Conservation (phyloP, 805 yeast genomes). For the Scheffersomyces amazonensis region DNA sequence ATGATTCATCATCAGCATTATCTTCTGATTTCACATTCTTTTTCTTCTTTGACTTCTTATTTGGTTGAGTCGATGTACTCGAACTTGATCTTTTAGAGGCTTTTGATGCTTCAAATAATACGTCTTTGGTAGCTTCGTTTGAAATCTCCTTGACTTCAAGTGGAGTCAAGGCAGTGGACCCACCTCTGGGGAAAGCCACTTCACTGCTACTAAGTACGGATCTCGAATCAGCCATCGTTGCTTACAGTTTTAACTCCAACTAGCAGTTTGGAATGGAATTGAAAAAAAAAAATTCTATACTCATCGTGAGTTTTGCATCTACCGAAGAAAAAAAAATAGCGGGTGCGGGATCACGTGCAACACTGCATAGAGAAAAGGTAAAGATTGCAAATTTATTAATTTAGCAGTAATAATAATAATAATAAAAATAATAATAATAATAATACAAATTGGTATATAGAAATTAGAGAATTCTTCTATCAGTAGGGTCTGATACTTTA, state of each 20-base stretch:
- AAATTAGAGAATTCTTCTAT: conserved; percentile 13
- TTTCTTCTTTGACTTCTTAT: conserved; percentile 20
- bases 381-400: background rate
- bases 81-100: conserved; percentile 25
- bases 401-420: background rate
- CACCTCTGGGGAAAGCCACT: conserved; percentile 92
- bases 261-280: too few species aligned
- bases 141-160: conserved; percentile 90
- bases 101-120: conserved; percentile 60
- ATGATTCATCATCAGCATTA: conserved; percentile 25
- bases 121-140: conserved; percentile 88
- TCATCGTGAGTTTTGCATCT: conserved; percentile 3
- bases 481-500: conserved; percentile 14
- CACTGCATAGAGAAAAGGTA: background rate
- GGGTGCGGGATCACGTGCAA: background rate
- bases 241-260: too few species aligned
- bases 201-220: conserved; percentile 43
- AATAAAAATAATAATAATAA: too few species aligned
- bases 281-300: background rate
- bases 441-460: background rate
- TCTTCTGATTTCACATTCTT: conserved; percentile 17
- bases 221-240: conserved; percentile 13
- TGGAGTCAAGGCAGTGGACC: conserved; percentile 80
- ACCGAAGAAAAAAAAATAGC: conserved; percentile 1
- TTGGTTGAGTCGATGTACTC: conserved; percentile 22